Evolutionary conservation across 306 rosid species (phyloP), one percentile per base, ranked within the genome.

Genomic region (Inga laurina): DNA sequence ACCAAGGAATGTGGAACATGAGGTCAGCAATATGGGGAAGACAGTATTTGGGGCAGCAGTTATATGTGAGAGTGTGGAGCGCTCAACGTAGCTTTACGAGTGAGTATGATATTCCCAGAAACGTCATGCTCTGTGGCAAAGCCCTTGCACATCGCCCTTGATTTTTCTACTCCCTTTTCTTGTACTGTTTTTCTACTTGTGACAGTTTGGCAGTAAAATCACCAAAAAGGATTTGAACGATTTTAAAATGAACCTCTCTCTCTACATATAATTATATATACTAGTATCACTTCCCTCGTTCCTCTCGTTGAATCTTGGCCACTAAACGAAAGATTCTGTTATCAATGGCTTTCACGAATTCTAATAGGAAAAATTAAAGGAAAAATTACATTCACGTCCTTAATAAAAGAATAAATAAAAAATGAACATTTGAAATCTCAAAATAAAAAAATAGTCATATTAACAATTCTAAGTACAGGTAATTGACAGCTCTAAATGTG

Each of bases 1-100:
- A 96, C 92, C 93, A 94, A 80, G 99, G 99, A 1, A 94, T 96
- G 98, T 96, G 99, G 99, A 96, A 94, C 62, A 44, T 94, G 89
- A 94, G 99, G 75, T 96, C 99, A 1, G 93, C 99, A 52, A 85
- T 89, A 52, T 96, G 98, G 99, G 99, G 92, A 81, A 94, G 97
- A 82, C 98, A 96, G 75, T 92, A 94, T 84, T 91, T 94, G 83
- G 99, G 99, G 54, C 98, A 96, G 43, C 99, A 96, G 39, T 80
- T 96, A 24, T 96, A 96, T 86, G 85, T 94, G 1, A 88, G 93
- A 84, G 99, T 96, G 30, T 96, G 97, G 97, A 88, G 76, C 86
- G 85, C 91, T 51, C 87, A 81, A 22, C 93, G 44, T 3, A 90
- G 83, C 84, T 91, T 90, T 75, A 89, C 97, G 24, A 96, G 93